phyloP scores from a whole-genome alignment of 257 asterid genomes.

The Echites panduratus region DNA sequence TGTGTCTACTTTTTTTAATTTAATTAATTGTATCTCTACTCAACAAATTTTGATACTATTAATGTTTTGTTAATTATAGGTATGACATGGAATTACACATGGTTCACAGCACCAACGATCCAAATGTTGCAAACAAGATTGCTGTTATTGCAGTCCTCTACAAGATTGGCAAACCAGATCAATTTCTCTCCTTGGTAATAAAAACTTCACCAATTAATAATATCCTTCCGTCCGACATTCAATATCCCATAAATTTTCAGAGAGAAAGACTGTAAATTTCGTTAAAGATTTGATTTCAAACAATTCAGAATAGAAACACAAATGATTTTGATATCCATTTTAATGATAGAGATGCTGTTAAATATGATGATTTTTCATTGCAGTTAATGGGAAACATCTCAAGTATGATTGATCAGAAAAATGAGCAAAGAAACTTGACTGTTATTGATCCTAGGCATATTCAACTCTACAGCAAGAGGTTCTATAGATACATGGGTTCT shows the following conservation, averaged over 20 bases:
- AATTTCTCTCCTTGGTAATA: constrained; percentile 56
- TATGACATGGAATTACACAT: constrained; percentile 64
- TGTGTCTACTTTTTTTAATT: neutral
- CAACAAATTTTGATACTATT: neutral
- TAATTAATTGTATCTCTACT: neutral
- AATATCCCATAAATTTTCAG: no score
- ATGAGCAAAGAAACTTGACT: constrained; percentile 22
- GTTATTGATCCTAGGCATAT: constrained; percentile 42
- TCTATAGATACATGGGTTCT: constrained; percentile 58
- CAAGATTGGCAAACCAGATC: constrained; percentile 58
- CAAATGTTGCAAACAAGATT: constrained; percentile 23
- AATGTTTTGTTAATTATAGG: constrained; percentile 27
- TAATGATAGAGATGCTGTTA: no score
- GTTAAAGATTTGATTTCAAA: no score
- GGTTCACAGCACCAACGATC: constrained; percentile 48
- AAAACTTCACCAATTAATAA: neutral
- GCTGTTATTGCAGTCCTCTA: constrained; percentile 51
- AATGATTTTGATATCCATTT: no score
- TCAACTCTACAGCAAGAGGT: constrained; percentile 16
- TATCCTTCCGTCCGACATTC: no score
- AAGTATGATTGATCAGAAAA: constrained; percentile 22
- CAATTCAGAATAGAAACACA: no score
- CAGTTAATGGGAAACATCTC: constrained; percentile 38
- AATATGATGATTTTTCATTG: neutral
- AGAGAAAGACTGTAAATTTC: no score